Base-by-base conservation (phyloP, 2,329 filamentous ascomycete species). In the Arachnopeziza araneosa region DNA sequence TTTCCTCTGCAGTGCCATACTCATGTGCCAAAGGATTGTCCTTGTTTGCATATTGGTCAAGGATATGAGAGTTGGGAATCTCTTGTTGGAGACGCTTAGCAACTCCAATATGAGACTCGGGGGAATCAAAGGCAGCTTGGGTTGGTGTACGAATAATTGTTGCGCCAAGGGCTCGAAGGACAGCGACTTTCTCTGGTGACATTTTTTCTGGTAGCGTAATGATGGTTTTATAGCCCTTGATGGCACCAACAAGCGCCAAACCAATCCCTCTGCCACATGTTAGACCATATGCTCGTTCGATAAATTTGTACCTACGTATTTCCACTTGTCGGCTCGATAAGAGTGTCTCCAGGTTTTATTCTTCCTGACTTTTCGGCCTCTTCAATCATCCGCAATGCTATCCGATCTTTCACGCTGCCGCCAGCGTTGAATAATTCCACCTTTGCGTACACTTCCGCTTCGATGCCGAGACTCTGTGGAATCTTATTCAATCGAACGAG, bases 151-250 rank as follows among this genome's bases (percentile, higher is more conserved):
- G 88, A 74, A 99, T 97, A 76, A 99, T 98, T 72, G 96, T 97
- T 50, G 95, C 95, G 65, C 93, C 93, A 56, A 99, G 83, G 30
- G 95, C 93, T 69, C 92, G 90, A 63, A 99, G 83, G 26, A 99
- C 95, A 1, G 93, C 89, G 49, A 99, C 95, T 77, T 99, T 99
- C 77, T 99, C 95, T 54, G 92, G 90, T 1, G 92, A 97, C 95
- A 99, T 99, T 82, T 99, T 99, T 79, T 99, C 95, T 56, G 95
- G 95, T 52, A 99, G 85, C 12, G 95, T 99, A 75, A 99, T 99
- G 77, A 99, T 98, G 50, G 93, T 96, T 77, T 93, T 93, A 82
- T 98, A 99, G 67, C 93, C 93, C 80, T 97, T 98, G 71, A 99
- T 90, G 19, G 95, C 95, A 60, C 86, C 93, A 21, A 98, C 93